phyloP scores from a whole-genome alignment of 495 filamentous ascomycete genomes.

The Aeminium ludgeri region DNA sequence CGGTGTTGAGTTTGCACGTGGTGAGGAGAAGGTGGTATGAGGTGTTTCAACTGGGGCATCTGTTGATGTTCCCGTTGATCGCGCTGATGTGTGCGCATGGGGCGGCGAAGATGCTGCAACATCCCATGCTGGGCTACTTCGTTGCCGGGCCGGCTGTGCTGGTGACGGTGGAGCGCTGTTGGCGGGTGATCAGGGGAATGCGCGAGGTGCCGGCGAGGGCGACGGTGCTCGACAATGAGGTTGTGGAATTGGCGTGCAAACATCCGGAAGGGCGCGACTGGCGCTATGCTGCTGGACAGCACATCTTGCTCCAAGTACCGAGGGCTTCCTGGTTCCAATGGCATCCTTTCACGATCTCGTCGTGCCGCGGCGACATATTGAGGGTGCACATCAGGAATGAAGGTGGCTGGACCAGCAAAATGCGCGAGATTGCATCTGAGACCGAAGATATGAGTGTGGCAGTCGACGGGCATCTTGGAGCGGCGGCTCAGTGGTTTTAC shows the following conservation, averaged over 20 bases:
- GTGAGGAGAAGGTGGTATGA: slow-evolving; percentile 24
- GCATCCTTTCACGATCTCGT: slow-evolving; percentile 26
- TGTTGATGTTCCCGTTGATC: slow-evolving; percentile 28
- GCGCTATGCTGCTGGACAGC: slow-evolving; percentile 27
- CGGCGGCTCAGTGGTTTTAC: slow-evolving; percentile 27
- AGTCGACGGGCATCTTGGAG: slow-evolving; percentile 22
- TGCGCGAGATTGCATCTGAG: slow-evolving; percentile 5
- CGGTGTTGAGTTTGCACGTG: slow-evolving; percentile 20
- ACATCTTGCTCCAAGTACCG: slow-evolving; percentile 26
- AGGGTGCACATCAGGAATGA: slow-evolving; percentile 24
- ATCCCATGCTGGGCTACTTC: slow-evolving; percentile 28
- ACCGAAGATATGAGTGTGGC: slow-evolving; percentile 12
- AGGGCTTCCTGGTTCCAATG: slow-evolving; percentile 24
- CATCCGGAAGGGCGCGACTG: slow-evolving; percentile 20
- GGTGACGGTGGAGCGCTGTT: slow-evolving; percentile 19
- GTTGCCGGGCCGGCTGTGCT: slow-evolving; percentile 24
- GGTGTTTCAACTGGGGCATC: slow-evolving; percentile 26
- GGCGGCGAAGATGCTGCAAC: slow-evolving; percentile 21
- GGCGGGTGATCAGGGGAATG: slow-evolving; percentile 21
- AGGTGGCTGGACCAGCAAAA: slow-evolving; percentile 20
- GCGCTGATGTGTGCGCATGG: slow-evolving; percentile 24
- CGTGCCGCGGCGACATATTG: slow-evolving; percentile 17
- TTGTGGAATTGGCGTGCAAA: slow-evolving; percentile 20
- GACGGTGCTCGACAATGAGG: slow-evolving; percentile 22
- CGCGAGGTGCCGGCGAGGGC: slow-evolving; percentile 18